Conservation (phyloP, 2,329 filamentous ascomycete species). For the Pezicula carpinea region DNA sequence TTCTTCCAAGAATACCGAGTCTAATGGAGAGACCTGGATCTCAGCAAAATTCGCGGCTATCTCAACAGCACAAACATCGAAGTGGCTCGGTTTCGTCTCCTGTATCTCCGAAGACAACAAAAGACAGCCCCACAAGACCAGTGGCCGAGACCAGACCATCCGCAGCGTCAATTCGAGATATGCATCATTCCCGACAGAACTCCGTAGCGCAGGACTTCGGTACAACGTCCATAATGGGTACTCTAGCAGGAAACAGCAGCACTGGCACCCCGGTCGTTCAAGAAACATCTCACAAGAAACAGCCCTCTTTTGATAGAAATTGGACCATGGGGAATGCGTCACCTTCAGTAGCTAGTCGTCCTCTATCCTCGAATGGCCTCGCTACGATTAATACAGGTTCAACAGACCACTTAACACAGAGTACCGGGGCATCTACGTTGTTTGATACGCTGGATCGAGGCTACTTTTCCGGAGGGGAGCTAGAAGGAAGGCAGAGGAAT, state of each 20-base stretch:
- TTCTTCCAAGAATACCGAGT: conserved; percentile 25
- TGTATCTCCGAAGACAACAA: conserved; percentile 32
- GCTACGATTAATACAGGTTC: conserved; percentile 23
- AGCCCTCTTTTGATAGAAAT: conserved; percentile 65
- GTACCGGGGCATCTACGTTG: conserved; percentile 38
- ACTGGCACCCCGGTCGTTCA: conserved; percentile 9
- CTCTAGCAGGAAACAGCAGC: conserved; percentile 31
- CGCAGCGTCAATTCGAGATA: conserved; percentile 73
- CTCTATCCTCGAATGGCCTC: conserved; percentile 20
- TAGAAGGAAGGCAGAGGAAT: conserved; percentile 71
- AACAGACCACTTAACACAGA: conserved; percentile 28
- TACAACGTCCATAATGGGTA: conserved; percentile 39
- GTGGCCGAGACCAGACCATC: conserved; percentile 57
- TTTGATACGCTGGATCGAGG: conserved; percentile 62
- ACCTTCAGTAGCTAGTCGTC: conserved; percentile 21
- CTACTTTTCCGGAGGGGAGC: conserved; percentile 88
- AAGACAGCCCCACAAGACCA: conserved; percentile 34
- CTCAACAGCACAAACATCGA: conserved; percentile 23
- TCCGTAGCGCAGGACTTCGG: conserved; percentile 44
- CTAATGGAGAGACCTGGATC: conserved; percentile 23
- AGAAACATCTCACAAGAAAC: conserved; percentile 50
- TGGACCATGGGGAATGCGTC: conserved; percentile 56
- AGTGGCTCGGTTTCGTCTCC: conserved; percentile 38
- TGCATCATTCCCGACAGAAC: conserved; percentile 81
- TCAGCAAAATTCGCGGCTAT: conserved; percentile 20